A percentile compares a stretch with the other conserved stretches of the same genome.
Conservation (phyloP, 164 flowering plant genomes). For the Annona cherimola region DNA sequence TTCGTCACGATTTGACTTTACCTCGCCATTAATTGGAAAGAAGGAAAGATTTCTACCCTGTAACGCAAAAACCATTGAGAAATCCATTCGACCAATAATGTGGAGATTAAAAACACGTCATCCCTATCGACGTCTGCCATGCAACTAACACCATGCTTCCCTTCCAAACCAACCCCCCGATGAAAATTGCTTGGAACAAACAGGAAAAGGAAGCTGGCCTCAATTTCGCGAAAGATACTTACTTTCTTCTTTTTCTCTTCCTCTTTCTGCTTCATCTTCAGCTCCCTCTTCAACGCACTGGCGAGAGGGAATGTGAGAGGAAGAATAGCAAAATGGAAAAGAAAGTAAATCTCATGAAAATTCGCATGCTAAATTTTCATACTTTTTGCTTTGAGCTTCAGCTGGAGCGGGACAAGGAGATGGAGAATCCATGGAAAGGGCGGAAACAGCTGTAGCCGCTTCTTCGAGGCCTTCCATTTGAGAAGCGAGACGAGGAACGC, state of each 20-base stretch:
- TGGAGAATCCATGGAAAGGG: slow-evolving; percentile 22
- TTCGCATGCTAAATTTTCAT: not conserved
- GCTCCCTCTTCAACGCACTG: slow-evolving; percentile 55
- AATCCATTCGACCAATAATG: no score
- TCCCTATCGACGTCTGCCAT: no score
- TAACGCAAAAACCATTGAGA: no score
- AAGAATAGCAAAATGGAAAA: not conserved
- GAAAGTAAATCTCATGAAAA: not conserved
- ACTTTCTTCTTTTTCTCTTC: slow-evolving; percentile 50
- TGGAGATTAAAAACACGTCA: no score
- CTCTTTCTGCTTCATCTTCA: slow-evolving; percentile 54
- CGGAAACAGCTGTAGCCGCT: slow-evolving; percentile 23
- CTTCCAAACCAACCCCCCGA: no score
- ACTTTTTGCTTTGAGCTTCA: slow-evolving; percentile 53
- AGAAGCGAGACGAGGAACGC: not conserved
- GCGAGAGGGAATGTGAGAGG: not conserved
- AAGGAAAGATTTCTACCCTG: no score
- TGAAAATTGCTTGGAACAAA: no score
- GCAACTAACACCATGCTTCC: no score
- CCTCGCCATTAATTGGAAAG: no score
- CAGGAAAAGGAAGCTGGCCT: no score
- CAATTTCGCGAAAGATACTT: slow-evolving; percentile 11
- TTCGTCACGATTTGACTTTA: no score
- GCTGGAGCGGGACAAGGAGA: slow-evolving; percentile 8
- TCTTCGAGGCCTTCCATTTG: slow-evolving; percentile 14